Evolutionary conservation across 169 alveolate genomes (phyloP).

Genomic region (Plasmodium gallinaceum): DNA sequence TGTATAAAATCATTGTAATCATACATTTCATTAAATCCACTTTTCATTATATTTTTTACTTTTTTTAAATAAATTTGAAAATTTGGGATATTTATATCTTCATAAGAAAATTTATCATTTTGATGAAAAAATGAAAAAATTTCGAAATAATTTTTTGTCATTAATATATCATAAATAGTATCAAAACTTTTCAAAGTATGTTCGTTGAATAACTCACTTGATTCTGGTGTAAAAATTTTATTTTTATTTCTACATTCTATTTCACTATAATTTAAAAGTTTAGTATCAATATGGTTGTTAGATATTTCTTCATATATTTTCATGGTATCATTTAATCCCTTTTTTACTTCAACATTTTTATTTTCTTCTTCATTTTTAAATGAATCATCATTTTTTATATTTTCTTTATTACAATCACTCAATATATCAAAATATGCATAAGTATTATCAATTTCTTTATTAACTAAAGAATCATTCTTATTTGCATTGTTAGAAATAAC

Average conservation of each 20-base stretch:
- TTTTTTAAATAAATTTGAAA: constrained; percentile 35
- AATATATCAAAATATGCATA: constrained; percentile 5
- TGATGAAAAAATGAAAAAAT: constrained; percentile 4
- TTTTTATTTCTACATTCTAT: background rate
- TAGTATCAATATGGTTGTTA: background rate
- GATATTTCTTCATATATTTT: background rate
- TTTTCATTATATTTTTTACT: constrained; percentile 26
- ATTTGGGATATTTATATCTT: background rate
- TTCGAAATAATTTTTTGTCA: constrained; percentile 28
- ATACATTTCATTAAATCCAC: constrained; percentile 50
- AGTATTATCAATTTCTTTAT: background rate
- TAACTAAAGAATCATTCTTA: no score
- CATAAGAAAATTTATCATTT: background rate
- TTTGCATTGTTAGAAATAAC: no score
- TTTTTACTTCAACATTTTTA: background rate
- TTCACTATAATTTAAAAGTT: background rate
- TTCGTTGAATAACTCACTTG: background rate
- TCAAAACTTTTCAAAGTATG: constrained; percentile 5
- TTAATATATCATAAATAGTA: constrained; percentile 15
- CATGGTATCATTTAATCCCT: background rate
- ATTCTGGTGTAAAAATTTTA: background rate
- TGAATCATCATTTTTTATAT: background rate
- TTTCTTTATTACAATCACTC: background rate
- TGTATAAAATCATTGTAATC: constrained; percentile 48
- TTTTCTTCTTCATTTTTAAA: background rate